Percentiles rank a stretch among this genome's conserved stretches.
phyloP scores from a whole-genome alignment of 495 filamentous ascomycete species.

The Echria macrotheca region DNA sequence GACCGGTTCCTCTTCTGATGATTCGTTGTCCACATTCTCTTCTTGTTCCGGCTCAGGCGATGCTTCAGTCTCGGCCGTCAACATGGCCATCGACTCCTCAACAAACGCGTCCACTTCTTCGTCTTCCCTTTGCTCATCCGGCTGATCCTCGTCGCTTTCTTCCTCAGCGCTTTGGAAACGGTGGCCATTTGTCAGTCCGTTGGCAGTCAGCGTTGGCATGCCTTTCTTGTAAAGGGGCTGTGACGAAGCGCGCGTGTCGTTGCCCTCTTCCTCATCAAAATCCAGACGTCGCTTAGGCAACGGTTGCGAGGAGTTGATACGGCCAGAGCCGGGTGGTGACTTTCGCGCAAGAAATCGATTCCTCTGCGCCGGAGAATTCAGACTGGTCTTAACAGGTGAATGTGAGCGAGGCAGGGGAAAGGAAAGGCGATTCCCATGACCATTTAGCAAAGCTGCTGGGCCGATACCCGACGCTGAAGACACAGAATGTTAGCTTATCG shows the following conservation, averaged over 20 bases:
- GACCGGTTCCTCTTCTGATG: slow-evolving; percentile 7
- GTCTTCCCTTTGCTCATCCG: slow-evolving; percentile 23
- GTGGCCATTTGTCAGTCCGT: slow-evolving; percentile 6
- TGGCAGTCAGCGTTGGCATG: slow-evolving; percentile 1
- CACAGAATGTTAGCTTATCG: background rate
- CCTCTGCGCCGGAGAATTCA: slow-evolving; percentile 52
- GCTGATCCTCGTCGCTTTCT: slow-evolving; percentile 21
- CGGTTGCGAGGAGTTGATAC: slow-evolving; percentile 15
- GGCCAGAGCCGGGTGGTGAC: slow-evolving; percentile 36
- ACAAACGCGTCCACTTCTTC: slow-evolving; percentile 20
- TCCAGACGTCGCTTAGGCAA: slow-evolving; percentile 33
- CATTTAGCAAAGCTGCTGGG: slow-evolving; percentile 27
- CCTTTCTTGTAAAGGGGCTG: slow-evolving; percentile 14
- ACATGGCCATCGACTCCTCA: slow-evolving; percentile 35
- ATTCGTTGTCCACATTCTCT: slow-evolving; percentile 6
- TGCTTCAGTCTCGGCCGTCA: slow-evolving; percentile 19
- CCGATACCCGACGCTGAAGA: slow-evolving; percentile 24
- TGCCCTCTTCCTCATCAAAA: slow-evolving; percentile 28
- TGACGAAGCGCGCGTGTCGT: slow-evolving; percentile 18
- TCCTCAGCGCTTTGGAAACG: slow-evolving; percentile 10
- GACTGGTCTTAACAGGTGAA: slow-evolving; percentile 50
- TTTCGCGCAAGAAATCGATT: slow-evolving; percentile 39
- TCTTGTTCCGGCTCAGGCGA: slow-evolving; percentile 25
- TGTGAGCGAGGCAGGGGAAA: slow-evolving; percentile 42
- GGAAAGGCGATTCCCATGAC: slow-evolving; percentile 36